Base-by-base conservation (phyloP, 345 rosid genomes). In the Acer saccharum region DNA sequence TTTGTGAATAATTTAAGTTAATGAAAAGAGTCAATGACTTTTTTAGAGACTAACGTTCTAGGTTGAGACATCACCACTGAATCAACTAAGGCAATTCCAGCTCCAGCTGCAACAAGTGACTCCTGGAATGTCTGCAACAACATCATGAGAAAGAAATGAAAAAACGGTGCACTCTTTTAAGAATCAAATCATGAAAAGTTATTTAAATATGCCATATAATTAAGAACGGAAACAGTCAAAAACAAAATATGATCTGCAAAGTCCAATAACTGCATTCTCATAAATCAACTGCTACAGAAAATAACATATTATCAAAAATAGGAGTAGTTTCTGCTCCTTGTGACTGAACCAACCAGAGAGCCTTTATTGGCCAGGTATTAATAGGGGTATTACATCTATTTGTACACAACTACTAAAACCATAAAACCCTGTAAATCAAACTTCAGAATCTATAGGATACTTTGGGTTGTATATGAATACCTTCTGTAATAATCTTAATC, bases 41-140 rank as follows among this genome's bases (percentile, higher is more conserved):
- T 39, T 20, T 65, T 83, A 77, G 86, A 72, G 85, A 89, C 89
- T 87, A 84, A 90, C 81, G 60, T 85, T 82, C 81, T 78, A 87
- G 87, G 80, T 86, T 18, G 85, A 85, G 87, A 90, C 89, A 87
- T 95, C 92, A 93, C 98, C 98, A 95, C 98, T 92, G 98, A 90
- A 86, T 95, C 97, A 75, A 95, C 91, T 82, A 95, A 81, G 65
- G 94, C 84, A 68, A 93, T 83, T 85, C 98, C 98, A 65, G 97
- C 97, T 84, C 98, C 98, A 78, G 98, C 98, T 48, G 98, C 98
- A 57, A 83, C 65, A 73, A 95, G 94, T 43, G 98, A 95, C 76
- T 95, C 98, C 84, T 87, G 91, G 85, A 89, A 93, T 62, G 98
- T 95, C 98, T 95, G 92, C 83, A 86, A 75, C 23, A 72, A 43